Conservation (phyloP, 768 basidiomycete species). For the Mycena amicta region DNA sequence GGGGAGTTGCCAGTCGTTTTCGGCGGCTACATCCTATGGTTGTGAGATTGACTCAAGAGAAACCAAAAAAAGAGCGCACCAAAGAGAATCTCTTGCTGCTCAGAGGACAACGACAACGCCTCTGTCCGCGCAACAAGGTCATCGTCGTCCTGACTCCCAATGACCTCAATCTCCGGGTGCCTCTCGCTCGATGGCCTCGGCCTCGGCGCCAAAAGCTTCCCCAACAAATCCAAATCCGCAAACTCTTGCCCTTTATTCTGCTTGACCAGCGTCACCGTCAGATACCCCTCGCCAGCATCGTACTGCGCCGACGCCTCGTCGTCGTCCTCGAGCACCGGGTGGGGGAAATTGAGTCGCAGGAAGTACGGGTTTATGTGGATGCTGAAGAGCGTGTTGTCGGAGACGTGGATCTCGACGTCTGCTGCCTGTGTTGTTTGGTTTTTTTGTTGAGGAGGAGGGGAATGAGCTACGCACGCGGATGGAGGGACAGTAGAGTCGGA, state of each 20-base stretch:
- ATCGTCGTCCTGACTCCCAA: conserved; percentile 49
- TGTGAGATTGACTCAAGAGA: conserved; percentile 41
- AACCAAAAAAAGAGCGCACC: conserved; percentile 40
- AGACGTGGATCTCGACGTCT: conserved; percentile 79
- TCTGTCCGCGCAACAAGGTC: conserved; percentile 48
- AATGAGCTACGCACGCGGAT: conserved; percentile 54
- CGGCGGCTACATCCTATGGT: conserved; percentile 62
- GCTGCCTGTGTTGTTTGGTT: conserved; percentile 56
- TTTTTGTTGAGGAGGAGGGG: conserved; percentile 5
- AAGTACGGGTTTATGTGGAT: conserved; percentile 86
- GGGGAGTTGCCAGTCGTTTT: conserved; percentile 79
- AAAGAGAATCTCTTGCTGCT: conserved; percentile 59
- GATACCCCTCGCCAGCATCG: conserved; percentile 75
- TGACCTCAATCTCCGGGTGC: conserved; percentile 58
- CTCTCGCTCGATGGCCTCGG: conserved; percentile 54
- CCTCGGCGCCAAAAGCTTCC: conserved; percentile 75
- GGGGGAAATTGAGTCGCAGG: conserved; percentile 75
- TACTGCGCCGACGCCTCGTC: conserved; percentile 73
- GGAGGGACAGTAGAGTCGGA: conserved; percentile 71
- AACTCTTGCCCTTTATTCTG: conserved; percentile 67
- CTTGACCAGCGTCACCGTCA: conserved; percentile 76
- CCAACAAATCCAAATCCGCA: conserved; percentile 75
- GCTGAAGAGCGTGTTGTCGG: conserved; percentile 67
- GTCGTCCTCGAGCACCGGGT: conserved; percentile 68
- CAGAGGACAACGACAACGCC: conserved; percentile 53